Base-by-base conservation (phyloP, 495 filamentous ascomycete genomes). In the Choiromyces venosus region DNA sequence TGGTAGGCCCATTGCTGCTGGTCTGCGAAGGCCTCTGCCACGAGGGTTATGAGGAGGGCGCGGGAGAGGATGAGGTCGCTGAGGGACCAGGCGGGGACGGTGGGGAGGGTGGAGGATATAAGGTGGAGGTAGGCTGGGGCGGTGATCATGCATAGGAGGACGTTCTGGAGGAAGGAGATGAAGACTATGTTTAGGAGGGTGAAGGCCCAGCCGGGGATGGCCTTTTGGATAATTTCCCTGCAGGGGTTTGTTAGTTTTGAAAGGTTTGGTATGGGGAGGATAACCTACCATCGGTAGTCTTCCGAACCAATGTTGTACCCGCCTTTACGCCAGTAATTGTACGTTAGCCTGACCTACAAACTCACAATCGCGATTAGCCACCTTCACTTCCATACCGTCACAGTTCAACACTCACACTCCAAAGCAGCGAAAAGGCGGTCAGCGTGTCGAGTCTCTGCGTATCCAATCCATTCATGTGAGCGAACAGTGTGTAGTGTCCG, bases 291-390 rank as follows among this genome's bases (percentile, higher is more conserved):
- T 81, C 96, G 88, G 82, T 99, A 99, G 83, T 99, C 96, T 82
- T 99, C 94, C 16, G 88, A 89, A 38, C 95, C 94, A 72, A 92
- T 86, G 36, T 84, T 83, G 82, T 98, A 99, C 25, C 96, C 96
- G 29, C 96, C 96, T 82, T 92, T 96, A 68, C 96, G 91, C 91
- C 91, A 97, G 82, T 97, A 99, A 83, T 99, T 99, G 87, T 87
- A 97, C 3, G 95, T 96, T 80, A 99, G 84, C 52, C 96, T 91
- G 68, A 85, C 72, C 90, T 92, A 29, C 52, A 61, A n/a, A n/a
- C 33, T 29, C 52, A 33, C 25, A 33, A 61, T 79, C 37, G 33
- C 33, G 39, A 44, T 37, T n/a, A 76, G 35, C 76, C 52, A 61
- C 37, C 19, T 25, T 67, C 19, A 40, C 33, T 61, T 67, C 44